phyloP scores from a whole-genome alignment of 2,329 filamentous ascomycete species.

The Fusarium albidum region DNA sequence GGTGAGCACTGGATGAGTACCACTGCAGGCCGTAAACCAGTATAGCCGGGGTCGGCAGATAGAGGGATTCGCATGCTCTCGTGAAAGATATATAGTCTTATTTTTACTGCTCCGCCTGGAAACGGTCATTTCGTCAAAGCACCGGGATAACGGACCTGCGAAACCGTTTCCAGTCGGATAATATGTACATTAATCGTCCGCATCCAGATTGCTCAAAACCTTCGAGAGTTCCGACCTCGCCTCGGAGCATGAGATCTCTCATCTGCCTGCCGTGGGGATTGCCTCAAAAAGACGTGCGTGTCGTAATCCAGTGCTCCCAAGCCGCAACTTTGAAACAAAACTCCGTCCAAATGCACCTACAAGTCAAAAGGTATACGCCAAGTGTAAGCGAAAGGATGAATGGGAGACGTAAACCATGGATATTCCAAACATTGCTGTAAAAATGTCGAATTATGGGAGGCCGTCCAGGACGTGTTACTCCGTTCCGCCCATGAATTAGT shows the following conservation, averaged over 20 bases:
- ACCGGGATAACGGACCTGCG: no score
- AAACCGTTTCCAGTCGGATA: no score
- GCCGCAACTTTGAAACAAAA: not conserved
- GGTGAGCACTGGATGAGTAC: no score
- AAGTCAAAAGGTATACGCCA: not conserved
- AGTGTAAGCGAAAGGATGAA: not conserved
- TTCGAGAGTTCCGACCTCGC: no score
- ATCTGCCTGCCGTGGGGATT: not conserved
- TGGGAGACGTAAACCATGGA: not conserved
- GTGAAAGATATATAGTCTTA: no score
- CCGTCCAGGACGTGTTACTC: not conserved
- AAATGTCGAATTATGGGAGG: not conserved
- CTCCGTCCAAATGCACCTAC: not conserved
- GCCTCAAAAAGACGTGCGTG: not conserved
- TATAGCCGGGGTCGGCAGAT: no score
- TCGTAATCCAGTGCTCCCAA: not conserved
- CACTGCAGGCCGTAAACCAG: no score
- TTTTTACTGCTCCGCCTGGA: no score
- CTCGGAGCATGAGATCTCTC: not conserved
- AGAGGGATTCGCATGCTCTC: no score
- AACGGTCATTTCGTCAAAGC: no score
- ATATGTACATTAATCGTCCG: no score
- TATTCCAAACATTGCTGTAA: not conserved
- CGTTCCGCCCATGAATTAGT: not conserved
- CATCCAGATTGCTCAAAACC: no score